These are phyloP conservation scores for Babesia gibsoni DNA, from an alignment of 169 alveolate species.

Conservation along the genomic window DNA sequence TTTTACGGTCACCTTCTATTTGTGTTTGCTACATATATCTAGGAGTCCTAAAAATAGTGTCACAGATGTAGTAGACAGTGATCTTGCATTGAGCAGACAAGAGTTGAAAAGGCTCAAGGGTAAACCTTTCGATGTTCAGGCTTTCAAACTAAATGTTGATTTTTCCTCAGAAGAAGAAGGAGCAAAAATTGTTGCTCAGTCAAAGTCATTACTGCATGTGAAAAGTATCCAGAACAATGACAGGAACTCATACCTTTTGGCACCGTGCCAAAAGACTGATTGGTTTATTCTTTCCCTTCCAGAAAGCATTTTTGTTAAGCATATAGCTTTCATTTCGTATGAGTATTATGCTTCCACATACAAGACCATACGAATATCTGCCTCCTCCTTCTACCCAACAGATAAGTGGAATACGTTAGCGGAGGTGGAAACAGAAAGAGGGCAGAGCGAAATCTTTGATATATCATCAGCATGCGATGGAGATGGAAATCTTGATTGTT, in stretches of 20 bases:
- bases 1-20: not conserved
- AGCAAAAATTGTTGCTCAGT: constrained; percentile 75
- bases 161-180: constrained; percentile 83
- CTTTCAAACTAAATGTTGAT: constrained; percentile 69
- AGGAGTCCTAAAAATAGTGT: not conserved
- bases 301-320: constrained; percentile 75
- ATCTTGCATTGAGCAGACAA: not conserved
- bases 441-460: constrained; percentile 75
- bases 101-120: constrained; percentile 32
- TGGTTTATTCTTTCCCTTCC: constrained; percentile 80
- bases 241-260: constrained; percentile 75
- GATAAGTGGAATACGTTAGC: constrained; percentile 75
- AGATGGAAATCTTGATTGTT: constrained; percentile 68
- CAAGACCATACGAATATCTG: constrained; percentile 65
- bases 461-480: constrained; percentile 66
- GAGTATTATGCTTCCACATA: constrained; percentile 81
- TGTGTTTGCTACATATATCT: not conserved
- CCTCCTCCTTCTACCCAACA: constrained; percentile 76
- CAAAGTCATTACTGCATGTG: constrained; percentile 61
- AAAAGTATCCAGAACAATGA: constrained; percentile 69
- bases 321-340: constrained; percentile 71
- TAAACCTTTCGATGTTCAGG: constrained; percentile 31
- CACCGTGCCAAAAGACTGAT: constrained; percentile 76
- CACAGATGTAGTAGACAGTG: not conserved
- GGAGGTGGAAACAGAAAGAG: constrained; percentile 70